Evolutionary conservation across 352 stramenopile species (phyloP), one percentile per base, ranked within the genome.

Genomic region (Phytophthora sp.): DNA sequence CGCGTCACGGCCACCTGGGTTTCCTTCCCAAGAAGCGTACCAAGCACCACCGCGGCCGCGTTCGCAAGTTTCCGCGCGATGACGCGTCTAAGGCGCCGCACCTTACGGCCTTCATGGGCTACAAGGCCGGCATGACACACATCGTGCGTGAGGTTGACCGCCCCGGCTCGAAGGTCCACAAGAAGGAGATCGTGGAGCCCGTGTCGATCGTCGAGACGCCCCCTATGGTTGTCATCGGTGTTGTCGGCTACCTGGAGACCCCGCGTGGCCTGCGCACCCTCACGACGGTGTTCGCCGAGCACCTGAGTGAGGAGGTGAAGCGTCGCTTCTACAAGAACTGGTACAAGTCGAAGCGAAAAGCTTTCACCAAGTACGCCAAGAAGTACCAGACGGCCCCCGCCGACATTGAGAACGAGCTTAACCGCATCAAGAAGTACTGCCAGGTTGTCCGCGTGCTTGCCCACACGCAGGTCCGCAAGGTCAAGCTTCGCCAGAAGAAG

Each of bases 321-420:
- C 96, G 97, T 89, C 95, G 98, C 76, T 99, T 99, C 84, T 99
- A 99, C 97, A 99, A 99, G 97, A 99, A 99, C 95, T 99, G 98
- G 98, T 99, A 99, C 89, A 97, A 97, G 74, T 96, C 86, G 76
- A 99, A 99, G 97, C 97, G 98, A 63, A 99, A 99, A 97, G 98
- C 98, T 57, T 99, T 99, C 91, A 99, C 98, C 84, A 99, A 99
- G 89, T 99, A 99, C 86, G 96, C 97, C 63, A 99, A 99, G 89
- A 99, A 99, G 88, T 99, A 99, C 92, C 87, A 96, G 61, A 97
- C 97, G 44, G 89, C 87, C 60, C 84, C 82, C 41, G 80, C 79
- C 8, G 89, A 98, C 67, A 98, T 99, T 70, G 95, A 98, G 72
- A 94, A 97, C 69, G 97, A 99, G 88, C 87, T 99, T 52, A 98